phyloP scores from a whole-genome alignment of 345 rosid species.

The Rhizophora apiculata region DNA sequence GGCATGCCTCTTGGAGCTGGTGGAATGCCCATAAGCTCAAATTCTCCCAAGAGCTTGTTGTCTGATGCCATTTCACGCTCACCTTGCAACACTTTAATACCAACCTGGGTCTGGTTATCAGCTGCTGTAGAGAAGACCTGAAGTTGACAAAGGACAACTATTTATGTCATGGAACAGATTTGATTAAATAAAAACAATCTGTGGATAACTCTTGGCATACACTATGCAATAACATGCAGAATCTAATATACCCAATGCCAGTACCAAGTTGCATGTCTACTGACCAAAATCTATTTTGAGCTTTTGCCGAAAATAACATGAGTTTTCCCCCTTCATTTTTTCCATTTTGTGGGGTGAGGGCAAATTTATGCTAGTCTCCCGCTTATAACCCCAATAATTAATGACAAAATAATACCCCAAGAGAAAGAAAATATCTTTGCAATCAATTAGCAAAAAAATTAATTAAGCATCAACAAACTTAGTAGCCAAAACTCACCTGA shows the following conservation, averaged over 20 bases:
- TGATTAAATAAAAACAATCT: background rate
- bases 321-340: no score
- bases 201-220: background rate
- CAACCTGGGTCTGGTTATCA: constrained; percentile 33
- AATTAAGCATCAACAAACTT: background rate
- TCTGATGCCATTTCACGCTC: constrained; percentile 29
- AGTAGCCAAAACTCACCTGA: constrained; percentile 18
- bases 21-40: constrained; percentile 26
- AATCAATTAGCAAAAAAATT: background rate
- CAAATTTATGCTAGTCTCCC: no score
- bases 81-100: constrained; percentile 28
- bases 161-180: no score
- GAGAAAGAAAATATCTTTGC: background rate
- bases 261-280: no score
- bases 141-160: background rate
- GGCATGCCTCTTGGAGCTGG: constrained; percentile 31
- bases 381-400: no score
- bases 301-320: no score
- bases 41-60: constrained; percentile 28
- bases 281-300: no score
- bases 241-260: no score
- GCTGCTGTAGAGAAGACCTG: constrained; percentile 31
- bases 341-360: no score
- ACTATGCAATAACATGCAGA: background rate
- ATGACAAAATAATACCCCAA: background rate